Percentiles rank a stretch among this genome's conserved stretches.
These are phyloP conservation scores for Plasmodium knowlesi DNA, from an alignment of 169 alveolate species.

Conservation along the genomic window DNA sequence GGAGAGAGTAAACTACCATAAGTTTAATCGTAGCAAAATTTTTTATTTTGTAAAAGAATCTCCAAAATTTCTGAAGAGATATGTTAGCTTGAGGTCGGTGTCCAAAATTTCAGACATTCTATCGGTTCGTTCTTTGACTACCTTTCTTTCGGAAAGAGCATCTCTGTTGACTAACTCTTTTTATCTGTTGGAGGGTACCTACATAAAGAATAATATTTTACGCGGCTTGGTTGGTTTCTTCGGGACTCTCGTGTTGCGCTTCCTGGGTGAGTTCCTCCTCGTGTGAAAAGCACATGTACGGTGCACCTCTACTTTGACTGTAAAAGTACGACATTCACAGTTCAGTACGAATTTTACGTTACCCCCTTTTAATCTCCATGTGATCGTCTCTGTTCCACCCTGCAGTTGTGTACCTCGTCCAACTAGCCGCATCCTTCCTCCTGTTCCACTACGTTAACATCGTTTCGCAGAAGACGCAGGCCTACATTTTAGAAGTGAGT, in stretches of 20 bases:
- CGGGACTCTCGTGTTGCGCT: constrained; percentile 22
- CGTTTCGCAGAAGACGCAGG: constrained; percentile 51
- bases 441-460: constrained; percentile 50
- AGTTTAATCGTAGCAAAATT: constrained; percentile 1
- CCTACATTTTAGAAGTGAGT: constrained; percentile 20
- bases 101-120: background rate
- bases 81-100: constrained; percentile 3
- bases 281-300: background rate
- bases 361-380: background rate
- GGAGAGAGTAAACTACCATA: constrained; percentile 25
- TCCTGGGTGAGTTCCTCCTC: background rate
- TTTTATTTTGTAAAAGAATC: constrained; percentile 6
- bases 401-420: constrained; percentile 27
- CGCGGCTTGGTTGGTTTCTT: constrained; percentile 9
- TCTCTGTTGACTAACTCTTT: background rate
- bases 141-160: background rate
- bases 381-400: background rate
- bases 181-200: background rate
- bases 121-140: background rate
- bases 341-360: too few relatives aligned
- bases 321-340: too few relatives aligned
- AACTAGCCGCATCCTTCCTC: constrained; percentile 18
- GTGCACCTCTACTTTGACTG: background rate
- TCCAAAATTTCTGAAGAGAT: constrained; percentile 23
- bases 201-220: background rate